phyloP scores from a whole-genome alignment of 768 basidiomycete species.

The Tulasnella sp. region DNA sequence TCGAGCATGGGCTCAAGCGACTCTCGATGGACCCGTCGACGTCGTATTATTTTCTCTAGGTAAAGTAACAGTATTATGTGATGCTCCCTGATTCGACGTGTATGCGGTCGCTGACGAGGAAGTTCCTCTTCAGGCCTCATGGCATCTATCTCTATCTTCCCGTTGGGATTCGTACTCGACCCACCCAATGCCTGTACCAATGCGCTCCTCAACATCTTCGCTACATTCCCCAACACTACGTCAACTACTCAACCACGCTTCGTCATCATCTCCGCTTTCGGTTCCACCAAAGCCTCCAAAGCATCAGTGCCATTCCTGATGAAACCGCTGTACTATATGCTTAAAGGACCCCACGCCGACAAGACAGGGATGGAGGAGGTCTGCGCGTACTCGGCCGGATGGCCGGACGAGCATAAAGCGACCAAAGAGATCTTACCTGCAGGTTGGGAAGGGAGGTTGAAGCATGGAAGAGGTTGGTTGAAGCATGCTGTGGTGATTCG shows the following conservation, averaged over 20 bases:
- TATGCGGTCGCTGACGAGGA: background rate
- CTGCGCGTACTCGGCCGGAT: background rate
- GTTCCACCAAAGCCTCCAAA: constrained; percentile 39
- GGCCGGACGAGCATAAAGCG: background rate
- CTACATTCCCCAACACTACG: constrained; percentile 40
- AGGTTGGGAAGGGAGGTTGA: background rate
- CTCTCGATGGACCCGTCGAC: background rate
- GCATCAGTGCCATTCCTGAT: constrained; percentile 37
- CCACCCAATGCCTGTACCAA: constrained; percentile 35
- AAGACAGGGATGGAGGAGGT: constrained; percentile 48
- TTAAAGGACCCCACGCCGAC: constrained; percentile 43
- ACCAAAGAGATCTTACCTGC: background rate
- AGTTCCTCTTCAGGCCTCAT: constrained; percentile 16
- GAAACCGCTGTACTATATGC: constrained; percentile 37
- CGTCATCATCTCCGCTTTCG: constrained; percentile 42
- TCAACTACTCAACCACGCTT: constrained; percentile 43
- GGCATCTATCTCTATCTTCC: constrained; percentile 32
- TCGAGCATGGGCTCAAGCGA: background rate
- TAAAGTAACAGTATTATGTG: too few species aligned
- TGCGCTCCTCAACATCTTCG: background rate
- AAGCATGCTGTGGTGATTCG: constrained; percentile 2
- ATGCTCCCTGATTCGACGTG: background rate
- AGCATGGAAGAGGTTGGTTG: background rate
- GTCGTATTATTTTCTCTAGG: background rate
- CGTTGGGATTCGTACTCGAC: constrained; percentile 37